Conservation (phyloP, 768 basidiomycete species). For the Crassisporium funariophilum region DNA sequence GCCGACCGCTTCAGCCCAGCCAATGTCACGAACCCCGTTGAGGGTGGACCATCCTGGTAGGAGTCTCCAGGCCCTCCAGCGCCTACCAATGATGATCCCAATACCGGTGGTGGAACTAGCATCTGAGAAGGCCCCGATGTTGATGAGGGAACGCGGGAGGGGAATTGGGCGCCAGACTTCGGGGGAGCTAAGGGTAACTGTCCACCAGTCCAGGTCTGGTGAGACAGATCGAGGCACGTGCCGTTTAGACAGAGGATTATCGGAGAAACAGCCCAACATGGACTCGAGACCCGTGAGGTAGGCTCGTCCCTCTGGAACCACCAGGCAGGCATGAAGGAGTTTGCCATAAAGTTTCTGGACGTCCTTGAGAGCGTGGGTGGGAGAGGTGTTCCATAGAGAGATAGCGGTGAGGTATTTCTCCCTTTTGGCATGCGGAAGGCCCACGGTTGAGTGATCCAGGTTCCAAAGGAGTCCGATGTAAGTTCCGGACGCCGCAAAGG, state of each 20-base stretch:
- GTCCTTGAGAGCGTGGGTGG: constrained; percentile 29
- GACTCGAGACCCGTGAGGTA: constrained; percentile 38
- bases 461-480: constrained; percentile 19
- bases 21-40: constrained; percentile 33
- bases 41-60: constrained; percentile 27
- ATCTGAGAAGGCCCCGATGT: constrained; percentile 36
- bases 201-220: no score
- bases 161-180: constrained; percentile 29
- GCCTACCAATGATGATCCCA: constrained; percentile 21
- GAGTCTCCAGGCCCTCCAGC: constrained; percentile 33
- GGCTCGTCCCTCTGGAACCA: constrained; percentile 29
- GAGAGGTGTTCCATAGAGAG: constrained; percentile 12
- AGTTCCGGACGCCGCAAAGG: constrained; percentile 5
- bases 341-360: constrained; percentile 37
- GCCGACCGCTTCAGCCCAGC: constrained; percentile 45
- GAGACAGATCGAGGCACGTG: no score
- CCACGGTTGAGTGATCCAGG: not conserved
- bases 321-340: constrained; percentile 29
- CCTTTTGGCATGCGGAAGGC: not conserved
- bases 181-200: no score
- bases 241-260: no score
- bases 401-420: constrained; percentile 24
- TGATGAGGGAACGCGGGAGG: constrained; percentile 10
- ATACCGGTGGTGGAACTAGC: constrained; percentile 33
- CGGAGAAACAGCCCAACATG: no score